These are phyloP conservation scores for Trichoderma harzianum DNA, from an alignment of 2,329 filamentous ascomycete species.

Conservation along the genomic window DNA sequence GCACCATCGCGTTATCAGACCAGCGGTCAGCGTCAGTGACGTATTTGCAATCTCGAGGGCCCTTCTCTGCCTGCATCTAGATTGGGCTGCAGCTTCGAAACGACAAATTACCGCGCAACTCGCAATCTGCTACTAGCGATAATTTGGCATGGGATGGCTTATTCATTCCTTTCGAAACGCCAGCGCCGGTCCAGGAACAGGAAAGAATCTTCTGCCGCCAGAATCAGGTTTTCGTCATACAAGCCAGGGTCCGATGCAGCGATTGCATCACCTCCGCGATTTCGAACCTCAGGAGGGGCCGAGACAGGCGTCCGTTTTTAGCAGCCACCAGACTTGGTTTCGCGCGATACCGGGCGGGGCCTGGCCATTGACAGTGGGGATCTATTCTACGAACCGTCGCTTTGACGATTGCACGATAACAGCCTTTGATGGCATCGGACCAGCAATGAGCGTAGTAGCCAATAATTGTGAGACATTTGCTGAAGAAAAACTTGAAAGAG, in stretches of 20 bases:
- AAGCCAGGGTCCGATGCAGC: not conserved
- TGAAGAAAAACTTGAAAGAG: not conserved
- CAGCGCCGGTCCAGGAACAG: constrained; percentile 1
- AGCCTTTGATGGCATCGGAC: not conserved
- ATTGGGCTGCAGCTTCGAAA: not conserved
- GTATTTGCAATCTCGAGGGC: not conserved
- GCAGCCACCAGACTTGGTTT: not conserved
- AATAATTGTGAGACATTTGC: not conserved
- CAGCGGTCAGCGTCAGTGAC: constrained; percentile 13
- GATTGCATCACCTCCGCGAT: constrained; percentile 3
- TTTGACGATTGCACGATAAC: not conserved
- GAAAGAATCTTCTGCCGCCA: not conserved
- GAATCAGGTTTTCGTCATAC: constrained; percentile 15
- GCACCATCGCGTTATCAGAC: constrained; percentile 4
- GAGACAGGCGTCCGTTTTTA: not conserved
- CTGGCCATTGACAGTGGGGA: not conserved
- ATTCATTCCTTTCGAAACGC: not conserved
- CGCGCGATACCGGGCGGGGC: not conserved
- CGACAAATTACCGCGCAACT: not conserved
- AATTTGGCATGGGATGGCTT: not conserved
- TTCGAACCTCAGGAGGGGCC: constrained; percentile 8
- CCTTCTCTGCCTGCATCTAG: not conserved
- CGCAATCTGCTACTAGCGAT: not conserved
- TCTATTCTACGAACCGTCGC: not conserved
- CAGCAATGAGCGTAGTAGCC: not conserved